Evolutionary conservation across 2,329 filamentous ascomycete genomes (phyloP).

Genomic region (Zasmidium angulare): DNA sequence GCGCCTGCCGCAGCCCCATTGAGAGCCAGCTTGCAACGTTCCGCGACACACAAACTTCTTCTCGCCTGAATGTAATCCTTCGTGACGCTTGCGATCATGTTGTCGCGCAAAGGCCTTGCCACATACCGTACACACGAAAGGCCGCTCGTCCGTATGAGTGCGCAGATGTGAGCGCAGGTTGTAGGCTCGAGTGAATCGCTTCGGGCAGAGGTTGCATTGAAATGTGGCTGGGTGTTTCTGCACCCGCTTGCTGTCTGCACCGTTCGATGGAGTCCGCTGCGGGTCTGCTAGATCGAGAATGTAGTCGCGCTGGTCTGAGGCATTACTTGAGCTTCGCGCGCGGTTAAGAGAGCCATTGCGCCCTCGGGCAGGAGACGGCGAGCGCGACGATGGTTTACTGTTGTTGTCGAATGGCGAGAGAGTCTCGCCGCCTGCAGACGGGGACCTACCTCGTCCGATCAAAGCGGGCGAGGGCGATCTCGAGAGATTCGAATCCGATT

Average conservation of each 20-base stretch:
- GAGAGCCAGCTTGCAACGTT: conserved; percentile 75
- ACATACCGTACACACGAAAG: conserved; percentile 95
- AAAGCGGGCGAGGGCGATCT: conserved; percentile 44
- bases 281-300: conserved; percentile 91
- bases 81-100: conserved; percentile 95
- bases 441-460: conserved; percentile 35
- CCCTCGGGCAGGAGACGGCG: conserved; percentile 40
- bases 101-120: conserved; percentile 96
- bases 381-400: conserved; percentile 37
- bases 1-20: conserved; percentile 89
- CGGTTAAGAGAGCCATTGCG: conserved; percentile 38
- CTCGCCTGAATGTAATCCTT: conserved; percentile 92
- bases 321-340: conserved; percentile 51
- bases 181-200: conserved; percentile 94
- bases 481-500: conserved; percentile 60
- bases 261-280: conserved; percentile 68
- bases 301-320: conserved; percentile 64
- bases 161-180: conserved; percentile 93
- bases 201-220: conserved; percentile 89
- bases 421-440: conserved; percentile 20
- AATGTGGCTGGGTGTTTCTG: conserved; percentile 98
- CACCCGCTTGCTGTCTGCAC: conserved; percentile 69
- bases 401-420: too few species aligned
- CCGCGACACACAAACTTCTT: conserved; percentile 99
- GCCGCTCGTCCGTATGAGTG: conserved; percentile 94